Conservation (phyloP, 306 rosid genomes). For the Canavalia gladiata region DNA sequence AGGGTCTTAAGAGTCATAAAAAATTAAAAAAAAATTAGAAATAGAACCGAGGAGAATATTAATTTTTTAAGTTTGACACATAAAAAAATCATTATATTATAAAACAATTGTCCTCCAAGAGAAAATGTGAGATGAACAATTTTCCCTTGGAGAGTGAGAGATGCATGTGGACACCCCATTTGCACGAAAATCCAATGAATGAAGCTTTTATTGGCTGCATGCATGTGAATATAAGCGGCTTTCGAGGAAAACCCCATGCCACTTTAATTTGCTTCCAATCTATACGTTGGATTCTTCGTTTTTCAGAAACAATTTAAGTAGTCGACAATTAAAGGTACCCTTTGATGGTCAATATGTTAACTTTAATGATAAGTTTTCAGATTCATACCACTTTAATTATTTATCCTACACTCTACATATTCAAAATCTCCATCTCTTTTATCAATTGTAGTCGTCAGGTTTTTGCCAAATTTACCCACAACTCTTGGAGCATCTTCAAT, state of each 20-base stretch:
- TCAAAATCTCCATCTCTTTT: background rate
- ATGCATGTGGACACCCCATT: constrained; percentile 40
- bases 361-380: constrained; percentile 18
- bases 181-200: constrained; percentile 26
- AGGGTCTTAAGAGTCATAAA: no score
- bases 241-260: constrained; percentile 12
- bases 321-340: constrained; percentile 28
- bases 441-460: background rate
- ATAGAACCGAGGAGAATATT: no score
- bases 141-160: background rate
- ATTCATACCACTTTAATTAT: constrained; percentile 37
- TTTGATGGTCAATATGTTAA: constrained; percentile 37
- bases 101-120: background rate
- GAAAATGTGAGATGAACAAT: background rate
- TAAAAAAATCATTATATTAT: background rate
- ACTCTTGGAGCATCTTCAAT: background rate
- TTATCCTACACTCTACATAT: constrained; percentile 6
- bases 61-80: background rate
- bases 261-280: constrained; percentile 29
- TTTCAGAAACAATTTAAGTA: constrained; percentile 31
- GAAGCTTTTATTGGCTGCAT: background rate
- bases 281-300: constrained; percentile 33
- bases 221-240: constrained; percentile 45
- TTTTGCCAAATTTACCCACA: background rate
- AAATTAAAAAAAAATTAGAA: no score